Base-by-base conservation (phyloP, 2,329 filamentous ascomycete genomes). In the Penicillium vulpinum region DNA sequence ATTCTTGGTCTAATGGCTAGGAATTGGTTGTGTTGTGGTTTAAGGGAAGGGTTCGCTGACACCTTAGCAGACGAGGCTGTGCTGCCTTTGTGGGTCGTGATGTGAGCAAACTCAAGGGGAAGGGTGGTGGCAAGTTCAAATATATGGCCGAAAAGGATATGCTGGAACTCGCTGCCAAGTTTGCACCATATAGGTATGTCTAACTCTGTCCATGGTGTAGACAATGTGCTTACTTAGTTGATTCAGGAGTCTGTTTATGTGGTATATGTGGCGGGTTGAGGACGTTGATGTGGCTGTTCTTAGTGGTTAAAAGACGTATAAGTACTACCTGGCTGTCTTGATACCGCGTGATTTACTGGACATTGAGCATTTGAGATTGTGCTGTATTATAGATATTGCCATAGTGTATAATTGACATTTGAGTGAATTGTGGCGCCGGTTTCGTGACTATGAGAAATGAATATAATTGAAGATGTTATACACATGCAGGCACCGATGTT, bases 121-220 rank as follows among this genome's bases (percentile, higher is more conserved):
- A 86, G 62, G 87, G 86, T 26, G 88, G 88, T 31, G 90, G 90
- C 43, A 97, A 97, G 78, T 97, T 92, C 88, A 97, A 97, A 80
- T 99, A 97, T 74, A 96, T 97, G 92, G 84, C 83, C 35, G 94
- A 97, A 77, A 84, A 86, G 71, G 94, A 97, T 59, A 97, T 99
- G 94, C 73, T 88, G 59, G 89, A 92, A 63, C 81, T 91, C 62
- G 87, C 91, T 13, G 89, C 88, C 56, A 85, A 81, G 70, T 99
- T 96, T 73, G 83, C 83, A 56, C 94, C 93, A 4, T 97, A 96
- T 75, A 81, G 86, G 84, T 86, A 75, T 68, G 77, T 57, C 4
- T 22, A 26, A 15, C 26, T 15, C 28, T 33, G 24, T 21, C 15
- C 28, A 26, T 16, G 10, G 8, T 21, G 18, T 26, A 36, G 26